A percentile compares a stretch with the other conserved stretches of the same genome.
phyloP scores from a whole-genome alignment of 176 grass and related monocot genomes.

The Paspalum vaginatum region DNA sequence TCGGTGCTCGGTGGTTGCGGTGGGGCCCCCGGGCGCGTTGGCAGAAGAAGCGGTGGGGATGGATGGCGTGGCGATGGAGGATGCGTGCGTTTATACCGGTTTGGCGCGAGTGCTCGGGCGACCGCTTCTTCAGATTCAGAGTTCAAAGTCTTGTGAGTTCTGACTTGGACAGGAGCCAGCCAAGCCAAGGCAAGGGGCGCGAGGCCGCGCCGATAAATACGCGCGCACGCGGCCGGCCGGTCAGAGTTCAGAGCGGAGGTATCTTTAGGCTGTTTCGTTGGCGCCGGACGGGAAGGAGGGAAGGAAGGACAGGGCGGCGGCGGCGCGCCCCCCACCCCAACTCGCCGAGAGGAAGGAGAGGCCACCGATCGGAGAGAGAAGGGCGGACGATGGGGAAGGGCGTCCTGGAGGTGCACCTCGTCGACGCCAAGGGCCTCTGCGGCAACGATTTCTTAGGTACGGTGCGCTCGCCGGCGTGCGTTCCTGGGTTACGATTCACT shows the following conservation, averaged over 20 bases:
- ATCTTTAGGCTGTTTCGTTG: too few species aligned
- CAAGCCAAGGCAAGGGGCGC: background rate
- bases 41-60: background rate
- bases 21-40: too few species aligned
- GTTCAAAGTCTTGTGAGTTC: too few species aligned
- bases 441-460: constrained; percentile 77
- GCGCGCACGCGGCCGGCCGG: background rate
- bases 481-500: background rate
- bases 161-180: background rate
- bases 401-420: constrained; percentile 74
- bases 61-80: background rate
- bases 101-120: background rate
- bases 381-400: constrained; percentile 59
- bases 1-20: too few species aligned
- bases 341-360: background rate
- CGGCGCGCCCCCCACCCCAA: too few species aligned
- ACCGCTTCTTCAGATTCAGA: constrained; percentile 31
- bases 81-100: background rate
- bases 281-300: too few species aligned
- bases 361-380: background rate
- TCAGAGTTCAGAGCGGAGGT: background rate
- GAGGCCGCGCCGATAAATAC: background rate
- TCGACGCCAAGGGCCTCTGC: constrained; percentile 72
- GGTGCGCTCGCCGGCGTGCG: background rate
- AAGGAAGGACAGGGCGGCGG: too few species aligned